Percentiles rank a stretch among this genome's conserved stretches.
phyloP scores from a whole-genome alignment of 176 grass and related monocot species.

The Hyparrhenia diplandra region DNA sequence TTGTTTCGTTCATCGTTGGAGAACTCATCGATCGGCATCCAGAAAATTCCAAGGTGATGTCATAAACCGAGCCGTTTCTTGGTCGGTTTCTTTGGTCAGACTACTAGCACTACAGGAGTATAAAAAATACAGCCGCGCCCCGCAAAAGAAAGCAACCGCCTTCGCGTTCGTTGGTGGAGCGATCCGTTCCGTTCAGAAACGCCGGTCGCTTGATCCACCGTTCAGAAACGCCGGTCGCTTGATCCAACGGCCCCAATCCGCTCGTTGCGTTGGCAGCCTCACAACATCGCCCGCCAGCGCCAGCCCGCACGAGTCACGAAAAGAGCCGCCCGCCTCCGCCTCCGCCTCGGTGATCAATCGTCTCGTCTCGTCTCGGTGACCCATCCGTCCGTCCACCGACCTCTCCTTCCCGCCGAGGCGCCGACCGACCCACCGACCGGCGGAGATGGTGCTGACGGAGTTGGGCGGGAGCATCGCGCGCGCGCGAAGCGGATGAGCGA shows the following conservation, averaged over 20 bases:
- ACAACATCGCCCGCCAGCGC: background rate
- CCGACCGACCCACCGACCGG: background rate
- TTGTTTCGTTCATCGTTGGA: too few species aligned
- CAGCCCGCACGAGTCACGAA: background rate
- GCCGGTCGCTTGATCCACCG: too few species aligned
- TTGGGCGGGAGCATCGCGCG: slow-evolving; percentile 84
- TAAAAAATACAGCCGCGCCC: too few species aligned
- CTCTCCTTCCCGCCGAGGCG: too few species aligned
- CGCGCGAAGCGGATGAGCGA: slow-evolving; percentile 81
- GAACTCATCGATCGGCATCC: too few species aligned
- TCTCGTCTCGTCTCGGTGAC: too few species aligned
- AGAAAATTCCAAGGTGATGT: too few species aligned
- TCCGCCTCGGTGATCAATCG: background rate
- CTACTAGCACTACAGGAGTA: background rate
- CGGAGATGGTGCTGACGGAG: slow-evolving; percentile 82
- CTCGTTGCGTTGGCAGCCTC: background rate
- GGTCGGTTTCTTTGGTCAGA: too few species aligned
- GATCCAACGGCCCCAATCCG: background rate
- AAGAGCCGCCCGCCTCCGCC: background rate
- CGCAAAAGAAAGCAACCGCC: too few species aligned
- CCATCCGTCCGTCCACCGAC: too few species aligned
- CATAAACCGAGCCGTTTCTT: background rate
- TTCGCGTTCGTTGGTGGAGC: too few species aligned
- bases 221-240: background rate
- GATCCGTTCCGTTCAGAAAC: background rate